A percentile compares a stretch with the other conserved stretches of the same genome.
Evolutionary conservation across 2,329 filamentous ascomycete genomes (phyloP).

Genomic region (Colletotrichum trifolii): DNA sequence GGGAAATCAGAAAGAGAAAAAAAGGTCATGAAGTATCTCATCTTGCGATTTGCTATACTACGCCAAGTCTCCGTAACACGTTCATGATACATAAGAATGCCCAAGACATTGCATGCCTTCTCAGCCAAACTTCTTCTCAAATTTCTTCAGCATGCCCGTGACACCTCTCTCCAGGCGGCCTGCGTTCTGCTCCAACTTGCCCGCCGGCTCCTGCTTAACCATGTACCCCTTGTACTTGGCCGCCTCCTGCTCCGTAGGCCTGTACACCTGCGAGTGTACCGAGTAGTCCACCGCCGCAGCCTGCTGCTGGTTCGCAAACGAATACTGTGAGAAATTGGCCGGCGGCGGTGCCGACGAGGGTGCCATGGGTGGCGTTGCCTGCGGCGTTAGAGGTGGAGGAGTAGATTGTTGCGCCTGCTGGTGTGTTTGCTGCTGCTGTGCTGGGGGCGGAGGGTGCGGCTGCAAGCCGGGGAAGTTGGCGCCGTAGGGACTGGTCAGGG

Average conservation of each 20-base stretch:
- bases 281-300: slow-evolving; percentile 57
- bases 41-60: too few species aligned
- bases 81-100: background rate
- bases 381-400: slow-evolving; percentile 39
- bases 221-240: slow-evolving; percentile 55
- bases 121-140: slow-evolving; percentile 79
- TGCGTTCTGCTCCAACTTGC: slow-evolving; percentile 72
- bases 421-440: slow-evolving; percentile 39
- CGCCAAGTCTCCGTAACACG: background rate
- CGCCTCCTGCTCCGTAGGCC: slow-evolving; percentile 73
- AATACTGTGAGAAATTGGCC: slow-evolving; percentile 68
- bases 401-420: slow-evolving; percentile 42
- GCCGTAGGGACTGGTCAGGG: slow-evolving; percentile 56
- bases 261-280: slow-evolving; percentile 76
- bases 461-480: slow-evolving; percentile 57
- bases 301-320: slow-evolving; percentile 45
- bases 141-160: slow-evolving; percentile 78
- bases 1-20: background rate
- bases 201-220: slow-evolving; percentile 57
- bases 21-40: background rate
- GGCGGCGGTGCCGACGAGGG: slow-evolving; percentile 55
- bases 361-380: slow-evolving; percentile 47
- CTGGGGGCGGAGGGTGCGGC: slow-evolving; percentile 48
- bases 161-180: slow-evolving; percentile 77
- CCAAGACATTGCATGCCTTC: background rate